Base-by-base conservation (phyloP, 345 rosid species). In the Cardamine chenopodiifolia region DNA sequence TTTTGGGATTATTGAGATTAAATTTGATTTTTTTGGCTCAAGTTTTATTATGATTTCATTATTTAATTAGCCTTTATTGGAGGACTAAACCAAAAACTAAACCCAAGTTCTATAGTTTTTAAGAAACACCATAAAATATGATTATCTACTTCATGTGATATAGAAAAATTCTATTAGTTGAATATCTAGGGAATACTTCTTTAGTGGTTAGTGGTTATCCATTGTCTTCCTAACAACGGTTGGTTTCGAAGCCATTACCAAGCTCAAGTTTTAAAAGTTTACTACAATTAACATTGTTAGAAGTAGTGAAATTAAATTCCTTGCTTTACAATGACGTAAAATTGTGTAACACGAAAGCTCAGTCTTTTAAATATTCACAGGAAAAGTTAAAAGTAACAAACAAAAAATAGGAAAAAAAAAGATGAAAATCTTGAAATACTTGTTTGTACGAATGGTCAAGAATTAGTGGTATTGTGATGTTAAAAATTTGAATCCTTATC, bases 261-360 rank as follows among this genome's bases (percentile, higher is more conserved):
- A 56, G 55, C n/a, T 40, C 55, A 44, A 15, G 56, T 58, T 70
- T 58, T 45, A 25, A 35, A 59, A 50, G 15, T 25, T 35, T 62
- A 39, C 53, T n/a, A 32, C 11, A 35, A 8, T 37, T 15, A 62
- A 23, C 53, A 37, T 42, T 45, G 25, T 67, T 37, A 37, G 44
- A 58, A 68, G 45, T 49, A 19, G 26, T 25, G 45, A 20, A 40
- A 72, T 1, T 15, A 65, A 54, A 74, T 74, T 34, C 78, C 13
- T 70, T 77, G 61, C 80, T 71, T 77, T 34, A 28, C 56, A 37
- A 26, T 58, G 54, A 48, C 67, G 44, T 57, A 9, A 56, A 37
- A 47, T 35, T 55, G 15, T 34, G 35, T 37, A 55, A 35, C 28
- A 62, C 60, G 10, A 44, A 63, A 62, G 61, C 53, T 55, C 5